These are phyloP conservation scores for Peltaster fructicola DNA, from an alignment of 2,329 filamentous ascomycete species.

Conservation along the genomic window DNA sequence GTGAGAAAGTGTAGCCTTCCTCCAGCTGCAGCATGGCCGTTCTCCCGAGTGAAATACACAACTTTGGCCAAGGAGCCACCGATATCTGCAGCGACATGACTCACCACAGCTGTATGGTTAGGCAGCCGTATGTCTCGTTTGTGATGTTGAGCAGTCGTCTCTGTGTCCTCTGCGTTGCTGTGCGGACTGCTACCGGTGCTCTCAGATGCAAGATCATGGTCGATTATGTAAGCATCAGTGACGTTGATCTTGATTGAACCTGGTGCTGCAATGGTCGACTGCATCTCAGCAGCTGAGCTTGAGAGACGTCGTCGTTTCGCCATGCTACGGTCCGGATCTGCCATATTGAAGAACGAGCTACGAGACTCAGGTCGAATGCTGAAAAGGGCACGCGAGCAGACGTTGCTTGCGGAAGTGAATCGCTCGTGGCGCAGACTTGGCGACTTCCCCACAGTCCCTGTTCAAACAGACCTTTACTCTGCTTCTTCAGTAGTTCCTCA, in stretches of 20 bases:
- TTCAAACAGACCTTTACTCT: no score
- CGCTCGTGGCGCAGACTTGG: no score
- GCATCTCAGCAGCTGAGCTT: constrained; percentile 24
- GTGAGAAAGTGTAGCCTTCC: constrained; percentile 87
- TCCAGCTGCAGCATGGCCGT: constrained; percentile 43
- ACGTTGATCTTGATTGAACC: constrained; percentile 85
- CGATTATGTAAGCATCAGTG: constrained; percentile 87
- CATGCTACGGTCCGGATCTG: no score
- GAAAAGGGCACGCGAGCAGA: no score
- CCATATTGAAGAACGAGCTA: no score
- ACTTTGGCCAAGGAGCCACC: constrained; percentile 90
- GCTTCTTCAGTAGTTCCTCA: no score
- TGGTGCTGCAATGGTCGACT: constrained; percentile 39
- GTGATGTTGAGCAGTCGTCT: constrained; percentile 47
- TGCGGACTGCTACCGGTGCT: constrained; percentile 21
- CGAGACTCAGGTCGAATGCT: no score
- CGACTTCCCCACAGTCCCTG: no score
- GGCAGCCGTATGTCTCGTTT: constrained; percentile 90
- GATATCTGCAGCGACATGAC: constrained; percentile 96
- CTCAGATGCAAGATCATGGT: constrained; percentile 35
- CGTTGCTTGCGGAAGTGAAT: no score
- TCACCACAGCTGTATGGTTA: constrained; percentile 87
- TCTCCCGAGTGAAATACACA: constrained; percentile 87
- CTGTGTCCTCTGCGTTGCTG: constrained; percentile 20
- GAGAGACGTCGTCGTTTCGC: constrained; percentile 17